Base-by-base conservation (phyloP, 2,329 filamentous ascomycete genomes). In the Fusarium buharicum region DNA sequence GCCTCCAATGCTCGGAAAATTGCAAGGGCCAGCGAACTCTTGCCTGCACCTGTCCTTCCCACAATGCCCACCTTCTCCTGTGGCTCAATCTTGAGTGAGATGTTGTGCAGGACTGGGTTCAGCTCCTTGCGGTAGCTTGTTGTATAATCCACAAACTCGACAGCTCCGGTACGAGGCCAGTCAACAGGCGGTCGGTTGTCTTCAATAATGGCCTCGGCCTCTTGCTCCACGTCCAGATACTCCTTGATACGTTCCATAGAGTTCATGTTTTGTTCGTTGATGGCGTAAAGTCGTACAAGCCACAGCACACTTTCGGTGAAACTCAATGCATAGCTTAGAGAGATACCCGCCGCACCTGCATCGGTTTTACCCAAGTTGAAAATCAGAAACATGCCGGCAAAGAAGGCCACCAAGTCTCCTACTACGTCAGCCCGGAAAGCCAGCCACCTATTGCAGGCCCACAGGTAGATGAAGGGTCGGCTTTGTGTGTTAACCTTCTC, bases 231-330 rank as follows among this genome's bases (percentile, higher is more conserved):
- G 39, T 98, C 92, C 31, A 98, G 85, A 73, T 98, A 99, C 74
- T 99, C 95, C 79, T 97, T 96, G 73, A 99, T 90, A 72, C 95
- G 91, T 78, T 99, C 95, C 44, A 98, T 93, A 3, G 94, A 94
- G 78, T 99, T 99, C 95, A 99, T 98, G 78, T 97, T 98, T 77
- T 99, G 95, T 78, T 99, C 95, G 71, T 98, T 97, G 73, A 91
- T 87, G 0, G 93, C 90, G 75, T 99, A 99, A 13, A 97, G 83
- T 41, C 95, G 89, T 27, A 99, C 93, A 51, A 98, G 88, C 95
- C 95, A 99, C 16, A 99, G 80, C 7, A 99, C 90, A 66, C 97
- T 98, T 75, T 99, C 95, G 0, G 93, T 96, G 72, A 99, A 99
- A 1, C 92, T 94, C 67, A 99, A 92, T 14, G 95, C 95, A 72